Evolutionary conservation across 768 basidiomycete species (phyloP), one percentile per base, ranked within the genome.

Genomic region (Panellus pusillus): DNA sequence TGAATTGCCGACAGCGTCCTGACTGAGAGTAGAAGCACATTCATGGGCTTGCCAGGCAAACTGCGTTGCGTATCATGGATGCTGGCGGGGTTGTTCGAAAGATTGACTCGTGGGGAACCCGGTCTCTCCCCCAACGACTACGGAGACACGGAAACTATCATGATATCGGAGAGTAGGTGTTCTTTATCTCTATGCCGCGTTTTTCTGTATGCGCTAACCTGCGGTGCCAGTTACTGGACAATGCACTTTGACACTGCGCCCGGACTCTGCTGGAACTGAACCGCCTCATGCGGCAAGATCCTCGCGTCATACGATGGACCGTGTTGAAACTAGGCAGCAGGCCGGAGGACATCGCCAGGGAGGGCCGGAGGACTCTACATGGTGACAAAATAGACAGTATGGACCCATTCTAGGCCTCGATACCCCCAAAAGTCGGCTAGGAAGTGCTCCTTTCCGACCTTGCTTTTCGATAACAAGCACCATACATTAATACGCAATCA

Each of bases 181-280:
- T 41, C 50, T 47, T 18, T 32, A 13, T 37, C 6, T 5, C 29
- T 32, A 17, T 13, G 14, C 47, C 19, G 45, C 47, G 24, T 24
- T 24, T 24, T 24, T 24, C 24, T 24, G 6, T 24, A 38, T 3
- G 43, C 17, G 13, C 35, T 47, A 18, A 56, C 47, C 24, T 6
- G 3, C n/a, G 17, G 20, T 12, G 15, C 27, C 61, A 95, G 93
- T 62, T 93, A 93, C 68, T 95, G 91, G 91, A 86, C 88, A 4
- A 81, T 96, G 75, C 82, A 91, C 65, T 96, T 94, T 67, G 93
- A 96, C 74, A 82, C 90, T 4, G 87, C 88, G 9, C 93, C 11
- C 74, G 75, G 36, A 84, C 82, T 0, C 74, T 95, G 44, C 73
- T 75, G 6, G 73, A 79, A 1, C 74, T 96, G n/a, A 83, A 84